phyloP scores from a whole-genome alignment of 2,329 filamentous ascomycete species.

The Stachybotrys chartarum region DNA sequence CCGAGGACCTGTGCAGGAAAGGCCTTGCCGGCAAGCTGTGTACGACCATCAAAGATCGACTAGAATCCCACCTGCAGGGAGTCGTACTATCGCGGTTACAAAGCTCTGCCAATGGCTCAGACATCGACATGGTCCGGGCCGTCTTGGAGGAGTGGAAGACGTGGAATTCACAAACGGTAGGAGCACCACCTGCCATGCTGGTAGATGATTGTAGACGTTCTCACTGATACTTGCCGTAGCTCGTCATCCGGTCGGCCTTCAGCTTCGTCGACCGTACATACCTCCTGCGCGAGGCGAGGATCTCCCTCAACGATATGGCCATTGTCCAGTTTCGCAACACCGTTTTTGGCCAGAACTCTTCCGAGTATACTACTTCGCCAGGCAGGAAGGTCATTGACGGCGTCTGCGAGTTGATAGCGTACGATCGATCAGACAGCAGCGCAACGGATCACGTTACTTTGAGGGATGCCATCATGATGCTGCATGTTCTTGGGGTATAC shows the following conservation, averaged over 20 bases:
- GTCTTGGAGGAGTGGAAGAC: conserved; percentile 57
- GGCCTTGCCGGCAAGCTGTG: conserved; percentile 64
- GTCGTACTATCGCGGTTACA: conserved; percentile 50
- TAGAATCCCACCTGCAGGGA: conserved; percentile 59
- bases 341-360: conserved; percentile 31
- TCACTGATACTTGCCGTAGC: conserved; percentile 31
- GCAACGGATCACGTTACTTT: conserved; percentile 60
- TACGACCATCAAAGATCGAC: conserved; percentile 56
- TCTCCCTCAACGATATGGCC: conserved; percentile 74
- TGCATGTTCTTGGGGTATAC: conserved; percentile 81
- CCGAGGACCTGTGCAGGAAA: conserved; percentile 85
- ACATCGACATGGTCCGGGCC: conserved; percentile 56
- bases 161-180: conserved; percentile 73
- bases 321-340: conserved; percentile 66
- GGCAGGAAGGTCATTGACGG: conserved; percentile 33
- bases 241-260: conserved; percentile 78
- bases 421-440: conserved; percentile 55
- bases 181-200: conserved; percentile 11
- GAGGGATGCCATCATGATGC: conserved; percentile 68
- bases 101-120: conserved; percentile 40
- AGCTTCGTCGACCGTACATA: conserved; percentile 92
- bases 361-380: conserved; percentile 10
- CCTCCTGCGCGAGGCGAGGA: conserved; percentile 62
- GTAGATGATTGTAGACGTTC: neutral
- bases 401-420: conserved; percentile 68